These are phyloP conservation scores for Arthromyces matolae DNA, from an alignment of 768 basidiomycete species.

Conservation along the genomic window DNA sequence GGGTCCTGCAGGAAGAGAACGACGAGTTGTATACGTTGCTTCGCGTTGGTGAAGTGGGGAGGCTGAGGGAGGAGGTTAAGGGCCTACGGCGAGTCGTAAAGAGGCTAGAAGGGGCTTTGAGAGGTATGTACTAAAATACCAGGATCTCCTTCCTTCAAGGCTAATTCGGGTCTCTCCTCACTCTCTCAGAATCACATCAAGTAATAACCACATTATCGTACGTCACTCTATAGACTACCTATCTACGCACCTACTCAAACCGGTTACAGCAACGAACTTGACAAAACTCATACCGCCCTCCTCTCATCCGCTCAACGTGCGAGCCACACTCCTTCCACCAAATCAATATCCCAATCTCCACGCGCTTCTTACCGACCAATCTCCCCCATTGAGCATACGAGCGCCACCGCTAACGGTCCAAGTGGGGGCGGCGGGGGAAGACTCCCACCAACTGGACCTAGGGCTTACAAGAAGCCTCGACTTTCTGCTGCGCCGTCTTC, in stretches of 20 bases:
- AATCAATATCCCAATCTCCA: conserved; percentile 44
- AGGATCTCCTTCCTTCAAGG: neutral
- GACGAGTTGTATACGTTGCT: conserved; percentile 80
- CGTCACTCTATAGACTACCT: conserved; percentile 29
- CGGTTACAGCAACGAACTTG: conserved; percentile 64
- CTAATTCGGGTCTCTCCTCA: too few species aligned
- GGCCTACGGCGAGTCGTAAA: conserved; percentile 63
- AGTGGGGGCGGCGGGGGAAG: conserved; percentile 39
- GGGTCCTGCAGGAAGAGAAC: conserved; percentile 79
- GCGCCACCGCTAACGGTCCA: conserved; percentile 24
- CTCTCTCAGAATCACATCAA: conserved; percentile 66
- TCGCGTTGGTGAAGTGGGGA: conserved; percentile 72
- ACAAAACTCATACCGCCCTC: conserved; percentile 70
- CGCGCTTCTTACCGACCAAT: conserved; percentile 40
- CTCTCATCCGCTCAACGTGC: conserved; percentile 38
- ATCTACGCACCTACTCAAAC: conserved; percentile 13
- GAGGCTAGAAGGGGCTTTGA: conserved; percentile 69
- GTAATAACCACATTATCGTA: conserved; percentile 71
- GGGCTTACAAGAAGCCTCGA: conserved; percentile 77
- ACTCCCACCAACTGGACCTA: conserved; percentile 72
- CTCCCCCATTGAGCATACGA: conserved; percentile 17
- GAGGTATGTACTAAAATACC: conserved; percentile 60
- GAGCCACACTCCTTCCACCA: conserved; percentile 30
- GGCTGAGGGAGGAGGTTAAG: conserved; percentile 77
- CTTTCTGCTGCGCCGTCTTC: conserved; percentile 54